Percentiles rank a stretch among this genome's conserved stretches.
Conservation (phyloP, 2,329 filamentous ascomycete species). For the Cadophora luteo-olivacea region DNA sequence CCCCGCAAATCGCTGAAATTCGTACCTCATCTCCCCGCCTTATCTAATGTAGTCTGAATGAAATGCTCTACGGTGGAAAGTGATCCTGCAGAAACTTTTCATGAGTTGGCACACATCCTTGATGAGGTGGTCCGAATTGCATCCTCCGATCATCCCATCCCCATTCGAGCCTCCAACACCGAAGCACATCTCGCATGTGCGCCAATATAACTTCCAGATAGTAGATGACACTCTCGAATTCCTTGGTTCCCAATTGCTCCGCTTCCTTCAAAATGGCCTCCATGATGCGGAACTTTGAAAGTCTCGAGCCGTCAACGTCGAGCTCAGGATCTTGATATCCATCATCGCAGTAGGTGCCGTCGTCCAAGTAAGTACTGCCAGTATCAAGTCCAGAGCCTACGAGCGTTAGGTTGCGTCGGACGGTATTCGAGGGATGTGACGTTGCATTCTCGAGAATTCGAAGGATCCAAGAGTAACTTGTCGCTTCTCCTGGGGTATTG, state of each 20-base stretch:
- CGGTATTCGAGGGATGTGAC: neutral
- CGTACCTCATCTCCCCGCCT: no score
- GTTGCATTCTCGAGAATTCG: neutral
- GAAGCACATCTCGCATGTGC: neutral
- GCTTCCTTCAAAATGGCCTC: no score
- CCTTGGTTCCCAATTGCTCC: no score
- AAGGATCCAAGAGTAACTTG: neutral
- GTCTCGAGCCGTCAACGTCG: no score
- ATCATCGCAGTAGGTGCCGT: neutral
- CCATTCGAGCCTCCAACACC: neutral
- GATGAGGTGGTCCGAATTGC: neutral
- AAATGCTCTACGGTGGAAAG: no score
- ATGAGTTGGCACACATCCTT: no score
- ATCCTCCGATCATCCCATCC: neutral
- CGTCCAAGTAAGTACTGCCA: neutral
- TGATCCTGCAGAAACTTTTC: no score
- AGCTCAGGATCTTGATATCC: neutral
- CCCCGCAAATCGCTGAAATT: no score
- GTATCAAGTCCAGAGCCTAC: neutral
- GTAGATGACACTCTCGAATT: no score
- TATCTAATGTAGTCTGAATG: no score
- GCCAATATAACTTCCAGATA: no score
- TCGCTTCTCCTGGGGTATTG: neutral
- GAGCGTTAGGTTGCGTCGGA: neutral
- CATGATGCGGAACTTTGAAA: no score